Evolutionary conservation across 148 eudicot species (phyloP), one percentile per base, ranked within the genome.

Genomic region (Rhododendron williamsianum): DNA sequence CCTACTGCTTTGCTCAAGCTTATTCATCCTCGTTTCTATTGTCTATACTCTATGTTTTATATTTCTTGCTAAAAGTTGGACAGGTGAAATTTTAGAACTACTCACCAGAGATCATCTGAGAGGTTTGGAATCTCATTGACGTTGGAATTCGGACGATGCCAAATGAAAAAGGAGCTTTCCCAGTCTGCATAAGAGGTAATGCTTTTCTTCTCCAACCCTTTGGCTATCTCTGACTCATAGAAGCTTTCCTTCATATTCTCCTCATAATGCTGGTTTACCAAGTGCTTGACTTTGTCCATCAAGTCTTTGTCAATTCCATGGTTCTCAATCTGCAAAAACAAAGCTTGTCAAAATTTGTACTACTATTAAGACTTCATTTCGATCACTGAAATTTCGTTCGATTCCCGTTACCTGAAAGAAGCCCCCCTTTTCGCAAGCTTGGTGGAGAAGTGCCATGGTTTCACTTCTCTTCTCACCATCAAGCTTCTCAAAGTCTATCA

Each of bases 381-480:
- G 16, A 71, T 25, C 12, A 13, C 27, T 33, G 0, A 58, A 30
- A 73, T 19, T 25, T 45, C 6, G 11, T 41, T 21, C 65, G 21
- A 19, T 58, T n/a, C 45, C 52, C 27, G 13, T 82, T 89, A 92
- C 98, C 94, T 91, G 92, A 83, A 95, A 95, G 88, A 91, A 95
- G 72, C 98, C 98, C 95, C 95, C 90, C 72, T 90, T 91, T 86
- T 94, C 93, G 56, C 98, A 95, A 63, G 98, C 98, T 85, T 92
- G 90, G 78, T 95, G 94, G 72, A 95, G 88, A 76, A 92, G 94
- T 25, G 91, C 89, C 94, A 95, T 88, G 36, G 97, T 93, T 87
- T 91, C 89, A 81, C 90, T 84, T 87, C 93, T 91, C 88, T 91
- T 89, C 52, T 91, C 94, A 81, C 94, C 93, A 69, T 89, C 90